A percentile compares a stretch with the other conserved stretches of the same genome.
Conservation (phyloP, 2,329 filamentous ascomycete species). For the Alternaria conjuncta region DNA sequence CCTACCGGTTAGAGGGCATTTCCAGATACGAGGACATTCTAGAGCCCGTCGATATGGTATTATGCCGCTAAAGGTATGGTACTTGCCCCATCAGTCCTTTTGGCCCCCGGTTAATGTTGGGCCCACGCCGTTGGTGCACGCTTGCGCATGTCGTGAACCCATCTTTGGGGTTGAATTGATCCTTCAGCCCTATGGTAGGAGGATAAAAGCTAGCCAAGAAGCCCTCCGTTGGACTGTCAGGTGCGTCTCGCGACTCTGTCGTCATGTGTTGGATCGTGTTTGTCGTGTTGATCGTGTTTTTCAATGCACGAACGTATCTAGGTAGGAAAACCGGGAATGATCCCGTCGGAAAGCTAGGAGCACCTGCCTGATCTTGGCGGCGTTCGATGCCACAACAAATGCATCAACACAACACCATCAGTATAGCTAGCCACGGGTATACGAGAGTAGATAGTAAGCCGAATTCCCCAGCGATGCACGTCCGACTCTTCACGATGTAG, state of each 20-base stretch:
- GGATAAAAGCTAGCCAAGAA: background rate
- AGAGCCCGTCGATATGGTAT: background rate
- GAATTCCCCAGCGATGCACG: background rate
- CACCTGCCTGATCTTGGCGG: background rate
- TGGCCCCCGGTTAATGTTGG: slow-evolving; percentile 1
- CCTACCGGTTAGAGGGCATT: background rate
- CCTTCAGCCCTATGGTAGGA: background rate
- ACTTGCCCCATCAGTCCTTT: background rate
- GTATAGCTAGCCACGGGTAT: background rate
- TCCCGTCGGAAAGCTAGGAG: background rate
- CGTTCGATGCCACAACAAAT: background rate
- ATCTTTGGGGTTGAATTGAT: background rate
- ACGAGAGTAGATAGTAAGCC: background rate
- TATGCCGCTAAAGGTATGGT: background rate
- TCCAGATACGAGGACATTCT: background rate
- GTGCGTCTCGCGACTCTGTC: background rate
- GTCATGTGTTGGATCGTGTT: background rate
- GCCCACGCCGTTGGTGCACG: background rate
- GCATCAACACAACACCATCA: background rate
- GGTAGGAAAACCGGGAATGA: background rate
- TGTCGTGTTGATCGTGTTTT: background rate
- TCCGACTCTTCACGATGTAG: background rate
- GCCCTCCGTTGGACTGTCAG: background rate
- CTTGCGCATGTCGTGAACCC: background rate
- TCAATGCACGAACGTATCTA: background rate